Evolutionary conservation across 2,329 filamentous ascomycete species (phyloP), one percentile per base, ranked within the genome.

Genomic region (Eurotiales sp.): DNA sequence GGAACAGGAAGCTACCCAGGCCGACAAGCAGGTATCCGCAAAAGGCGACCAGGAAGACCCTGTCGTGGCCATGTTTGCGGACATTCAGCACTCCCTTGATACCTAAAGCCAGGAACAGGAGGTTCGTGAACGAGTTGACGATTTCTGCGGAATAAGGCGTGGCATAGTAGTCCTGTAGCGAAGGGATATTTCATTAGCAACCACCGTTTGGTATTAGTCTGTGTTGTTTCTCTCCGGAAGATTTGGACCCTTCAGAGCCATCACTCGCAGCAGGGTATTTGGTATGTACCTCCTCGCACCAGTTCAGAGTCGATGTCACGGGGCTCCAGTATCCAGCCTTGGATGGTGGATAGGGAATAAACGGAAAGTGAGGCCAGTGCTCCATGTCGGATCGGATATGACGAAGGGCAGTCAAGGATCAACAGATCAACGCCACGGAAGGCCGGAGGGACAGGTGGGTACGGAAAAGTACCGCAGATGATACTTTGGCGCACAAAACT

Each of bases 211-310:
- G n/a, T n/a, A n/a, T n/a, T n/a, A n/a, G n/a, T n/a, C n/a, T n/a
- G n/a, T n/a, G n/a, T n/a, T n/a, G n/a, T n/a, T n/a, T 14, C 15
- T n/a, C 8, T 4, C 22, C 17, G 21, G 21, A 15, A 8, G 25
- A 15, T 37, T n/a, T 59, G 15, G 29, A 19, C 43, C 23, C 49
- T 15, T 6, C 10, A 27, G 15, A 39, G 29, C 25, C 5, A n/a
- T n/a, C n/a, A 29, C 21, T 44, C 17, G 23, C 12, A 10, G 42
- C 36, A 32, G 42, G 67, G n/a, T n/a, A n/a, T n/a, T n/a, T n/a
- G n/a, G n/a, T n/a, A n/a, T n/a, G 55, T 66, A 84, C 85, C 77
- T 90, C 87, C 77, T 90, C 87, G 64, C 87, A 91, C 80, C 87
- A 90, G 66, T 90, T 88, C 40, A 89, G 63, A 0, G 86, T 89